Percentiles rank a stretch among this genome's conserved stretches.
Evolutionary conservation across 2,329 filamentous ascomycete genomes (phyloP).

Genomic region (Akanthomyces uredinophilus): DNA sequence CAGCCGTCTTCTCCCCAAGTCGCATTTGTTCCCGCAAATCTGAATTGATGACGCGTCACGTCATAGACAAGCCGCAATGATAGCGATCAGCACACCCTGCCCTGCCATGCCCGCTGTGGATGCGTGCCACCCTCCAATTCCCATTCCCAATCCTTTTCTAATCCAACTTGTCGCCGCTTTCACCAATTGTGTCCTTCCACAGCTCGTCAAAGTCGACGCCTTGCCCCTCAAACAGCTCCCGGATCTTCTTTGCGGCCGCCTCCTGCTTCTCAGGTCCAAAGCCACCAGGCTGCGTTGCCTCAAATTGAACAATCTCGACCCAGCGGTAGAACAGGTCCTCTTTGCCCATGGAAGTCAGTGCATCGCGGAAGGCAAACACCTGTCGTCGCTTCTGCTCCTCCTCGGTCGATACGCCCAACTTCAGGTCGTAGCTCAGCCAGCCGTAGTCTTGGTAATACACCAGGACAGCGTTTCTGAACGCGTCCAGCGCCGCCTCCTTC

Average conservation of each 20-base stretch:
- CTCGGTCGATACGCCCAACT: constrained; percentile 45
- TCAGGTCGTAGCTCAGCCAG: constrained; percentile 59
- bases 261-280: constrained; percentile 72
- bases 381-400: constrained; percentile 65
- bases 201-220: constrained; percentile 79
- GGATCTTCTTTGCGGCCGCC: constrained; percentile 66
- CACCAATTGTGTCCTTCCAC: constrained; percentile 60
- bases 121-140: not conserved
- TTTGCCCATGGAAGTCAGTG: constrained; percentile 70
- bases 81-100: not conserved
- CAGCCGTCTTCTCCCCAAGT: not conserved
- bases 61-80: not conserved
- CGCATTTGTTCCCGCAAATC: not conserved
- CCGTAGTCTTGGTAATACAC: constrained; percentile 63
- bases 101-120: not conserved
- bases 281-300: constrained; percentile 71
- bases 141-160: not conserved
- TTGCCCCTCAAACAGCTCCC: constrained; percentile 67
- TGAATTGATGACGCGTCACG: not conserved
- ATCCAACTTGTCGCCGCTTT: constrained; percentile 16
- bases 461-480: constrained; percentile 66
- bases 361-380: constrained; percentile 75
- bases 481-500: constrained; percentile 55
- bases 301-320: constrained; percentile 89
- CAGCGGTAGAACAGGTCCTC: constrained; percentile 87